phyloP scores from a whole-genome alignment of 805 yeast genomes.

The Yarrowia hollandica region DNA sequence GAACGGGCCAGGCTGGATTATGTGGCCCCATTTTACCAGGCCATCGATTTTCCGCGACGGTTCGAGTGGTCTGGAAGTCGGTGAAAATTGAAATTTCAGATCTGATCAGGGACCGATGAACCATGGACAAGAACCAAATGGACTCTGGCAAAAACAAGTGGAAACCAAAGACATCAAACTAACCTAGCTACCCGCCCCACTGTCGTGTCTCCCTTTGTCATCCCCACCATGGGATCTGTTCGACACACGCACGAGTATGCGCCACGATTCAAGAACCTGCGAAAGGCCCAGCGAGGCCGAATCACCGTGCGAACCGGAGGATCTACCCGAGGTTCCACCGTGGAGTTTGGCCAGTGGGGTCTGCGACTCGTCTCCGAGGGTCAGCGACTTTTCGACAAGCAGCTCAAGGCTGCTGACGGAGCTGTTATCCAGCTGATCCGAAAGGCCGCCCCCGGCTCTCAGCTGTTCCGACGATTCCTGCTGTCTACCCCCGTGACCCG shows the following conservation, averaged over 20 bases:
- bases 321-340: conserved; percentile 79
- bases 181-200: conserved; percentile 21
- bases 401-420: conserved; percentile 86
- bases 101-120: too few species aligned
- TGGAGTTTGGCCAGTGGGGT: conserved; percentile 82
- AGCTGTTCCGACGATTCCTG: conserved; percentile 74
- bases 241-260: conserved; percentile 39
- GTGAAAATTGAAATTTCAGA: too few species aligned
- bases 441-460: conserved; percentile 61
- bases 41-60: too few species aligned
- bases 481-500: conserved; percentile 89
- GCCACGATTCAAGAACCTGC: conserved; percentile 67
- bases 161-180: not conserved
- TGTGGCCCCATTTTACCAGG: not conserved
- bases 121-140: too few species aligned
- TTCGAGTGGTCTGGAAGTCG: too few species aligned
- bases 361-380: conserved; percentile 89
- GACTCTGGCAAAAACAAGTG: not conserved
- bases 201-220: not conserved
- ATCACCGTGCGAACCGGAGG: conserved; percentile 95
- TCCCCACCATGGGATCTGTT: conserved; percentile 8
- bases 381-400: conserved; percentile 77
- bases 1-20: not conserved
- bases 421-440: conserved; percentile 81
- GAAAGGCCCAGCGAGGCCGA: conserved; percentile 89